phyloP scores from a whole-genome alignment of 2,329 filamentous ascomycete species.

The Hypoxylon sp. region DNA sequence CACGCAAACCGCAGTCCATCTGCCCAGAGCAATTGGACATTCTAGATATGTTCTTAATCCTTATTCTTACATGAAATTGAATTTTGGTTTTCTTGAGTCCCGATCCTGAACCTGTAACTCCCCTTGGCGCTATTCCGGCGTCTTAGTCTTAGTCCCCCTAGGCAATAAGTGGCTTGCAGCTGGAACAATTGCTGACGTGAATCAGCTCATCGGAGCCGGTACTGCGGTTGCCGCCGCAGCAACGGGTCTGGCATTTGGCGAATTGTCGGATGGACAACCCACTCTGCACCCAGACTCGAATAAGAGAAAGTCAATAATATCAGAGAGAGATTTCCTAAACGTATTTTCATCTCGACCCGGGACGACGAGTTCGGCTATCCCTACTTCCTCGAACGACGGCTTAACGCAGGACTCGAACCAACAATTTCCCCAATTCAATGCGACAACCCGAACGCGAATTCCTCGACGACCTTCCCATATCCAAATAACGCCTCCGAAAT shows the following conservation, averaged over 20 bases:
- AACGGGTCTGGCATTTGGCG: slow-evolving; percentile 71
- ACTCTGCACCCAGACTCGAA: slow-evolving; percentile 53
- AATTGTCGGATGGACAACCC: slow-evolving; percentile 61
- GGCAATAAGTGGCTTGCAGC: slow-evolving; percentile 17
- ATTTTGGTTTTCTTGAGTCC: background rate
- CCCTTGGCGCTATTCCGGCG: slow-evolving; percentile 6
- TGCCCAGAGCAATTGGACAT: slow-evolving; percentile 16
- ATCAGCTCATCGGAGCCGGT: slow-evolving; percentile 72
- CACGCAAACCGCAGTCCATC: slow-evolving; percentile 15
- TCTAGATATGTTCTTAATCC: slow-evolving; percentile 2
- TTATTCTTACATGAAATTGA: background rate
- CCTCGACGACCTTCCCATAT: slow-evolving; percentile 49
- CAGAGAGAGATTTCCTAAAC: slow-evolving; percentile 56
- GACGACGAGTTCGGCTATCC: slow-evolving; percentile 59
- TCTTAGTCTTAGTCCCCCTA: slow-evolving; percentile 1
- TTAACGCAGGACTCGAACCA: slow-evolving; percentile 56
- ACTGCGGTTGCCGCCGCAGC: slow-evolving; percentile 73
- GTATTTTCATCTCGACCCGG: slow-evolving; percentile 59
- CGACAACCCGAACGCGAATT: slow-evolving; percentile 51
- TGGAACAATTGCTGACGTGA: slow-evolving; percentile 45
- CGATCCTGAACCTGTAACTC: slow-evolving; percentile 1
- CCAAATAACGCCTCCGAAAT: slow-evolving; percentile 60
- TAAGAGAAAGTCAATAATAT: slow-evolving; percentile 52
- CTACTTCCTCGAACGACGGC: slow-evolving; percentile 53
- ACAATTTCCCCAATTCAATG: slow-evolving; percentile 43